Evolutionary conservation across 345 rosid genomes (phyloP), one percentile per base, ranked within the genome.

Genomic region (Eucalyptus albens): DNA sequence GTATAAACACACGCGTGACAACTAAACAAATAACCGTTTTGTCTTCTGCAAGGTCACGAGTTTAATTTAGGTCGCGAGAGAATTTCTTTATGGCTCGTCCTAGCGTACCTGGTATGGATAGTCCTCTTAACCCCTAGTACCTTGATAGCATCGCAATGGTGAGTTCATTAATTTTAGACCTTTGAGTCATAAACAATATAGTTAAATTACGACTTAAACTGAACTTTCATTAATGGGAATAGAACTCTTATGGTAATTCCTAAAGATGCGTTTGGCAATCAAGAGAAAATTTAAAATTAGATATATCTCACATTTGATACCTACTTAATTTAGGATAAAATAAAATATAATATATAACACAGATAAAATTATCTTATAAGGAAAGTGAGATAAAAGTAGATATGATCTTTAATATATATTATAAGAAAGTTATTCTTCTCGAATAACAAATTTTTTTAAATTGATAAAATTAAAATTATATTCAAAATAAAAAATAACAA

Each of bases 391-490:
- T 51, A 51, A 51, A 51, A 0, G 9, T 51, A 0, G 9, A 51
- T 51, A 1, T 0, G 0, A 51, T 51, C 0, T 51, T 0, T 1
- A 51, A 51, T 17, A 51, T 17, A 0, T 0, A 53, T 53, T 0
- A 19, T 7, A 1, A 19, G 0, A 53, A 7, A 17, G 0, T 53
- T 7, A 19, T 53, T 53, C 0, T 53, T 53, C 9, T 53, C 4
- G 9, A 53, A 53, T 53, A 7, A 53, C 0, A 53, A 53, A 53
- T 0, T 3, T 3, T 3, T 1, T 51, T 51, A 51, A 51, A 51
- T 51, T 51, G 1, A 17, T 17, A 17, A 53, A 51, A 53, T 53
- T 19, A 19, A 53, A 1, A 17, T 53, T 19, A 1, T 53, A 19
- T 19, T 53, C 10, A 53, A 19, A 53, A 53, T 7, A 7, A 53